Evolutionary conservation across 805 yeast genomes (phyloP).

Genomic region (Starmera quercuum): DNA sequence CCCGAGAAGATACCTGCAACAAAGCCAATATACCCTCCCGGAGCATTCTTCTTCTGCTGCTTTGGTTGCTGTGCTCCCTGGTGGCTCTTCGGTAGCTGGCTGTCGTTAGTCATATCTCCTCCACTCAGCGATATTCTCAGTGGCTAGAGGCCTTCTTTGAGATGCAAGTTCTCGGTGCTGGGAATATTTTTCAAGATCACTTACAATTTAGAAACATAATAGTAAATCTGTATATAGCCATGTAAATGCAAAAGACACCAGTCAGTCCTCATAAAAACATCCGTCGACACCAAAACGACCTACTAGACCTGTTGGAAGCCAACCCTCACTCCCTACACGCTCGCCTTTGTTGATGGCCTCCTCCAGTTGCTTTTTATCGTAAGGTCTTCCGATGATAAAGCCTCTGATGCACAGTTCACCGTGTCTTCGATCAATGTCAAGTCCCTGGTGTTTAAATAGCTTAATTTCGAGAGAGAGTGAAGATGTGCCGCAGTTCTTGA

Average conservation of each 20-base stretch:
- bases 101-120: no score
- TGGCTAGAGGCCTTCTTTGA: no score
- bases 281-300: conserved; percentile 71
- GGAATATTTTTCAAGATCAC: no score
- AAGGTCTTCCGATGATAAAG: conserved; percentile 53
- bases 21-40: conserved; percentile 51
- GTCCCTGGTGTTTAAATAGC: conserved; percentile 26
- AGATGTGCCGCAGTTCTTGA: conserved; percentile 46
- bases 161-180: no score
- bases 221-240: no score
- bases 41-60: conserved; percentile 2
- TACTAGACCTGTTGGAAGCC: conserved; percentile 40
- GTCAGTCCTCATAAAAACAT: conserved; percentile 47
- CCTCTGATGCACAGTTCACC: conserved; percentile 58
- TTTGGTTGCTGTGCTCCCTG: not conserved
- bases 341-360: conserved; percentile 23
- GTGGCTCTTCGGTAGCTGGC: not conserved
- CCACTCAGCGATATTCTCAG: no score
- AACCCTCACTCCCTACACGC: conserved; percentile 37
- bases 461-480: conserved; percentile 57
- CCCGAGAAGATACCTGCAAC: conserved; percentile 88
- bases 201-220: no score
- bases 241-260: no score
- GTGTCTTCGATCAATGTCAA: conserved; percentile 27
- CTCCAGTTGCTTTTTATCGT: conserved; percentile 21